Base-by-base conservation (phyloP, 306 rosid species). In the Prunus mongolica region DNA sequence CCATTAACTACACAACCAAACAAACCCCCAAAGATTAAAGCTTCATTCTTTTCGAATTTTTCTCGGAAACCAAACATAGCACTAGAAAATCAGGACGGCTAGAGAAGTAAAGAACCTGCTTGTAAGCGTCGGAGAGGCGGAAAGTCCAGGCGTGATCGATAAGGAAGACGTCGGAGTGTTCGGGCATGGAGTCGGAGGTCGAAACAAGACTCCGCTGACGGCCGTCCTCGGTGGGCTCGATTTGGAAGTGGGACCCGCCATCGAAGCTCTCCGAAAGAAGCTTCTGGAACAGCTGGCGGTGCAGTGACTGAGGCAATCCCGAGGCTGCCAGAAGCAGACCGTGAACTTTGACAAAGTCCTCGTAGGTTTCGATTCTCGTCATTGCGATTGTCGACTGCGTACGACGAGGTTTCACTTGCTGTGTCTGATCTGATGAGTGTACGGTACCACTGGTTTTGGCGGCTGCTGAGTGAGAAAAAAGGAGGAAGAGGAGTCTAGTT, bases 111-210 rank as follows among this genome's bases (percentile, higher is more conserved):
- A 20, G 71, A 65, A 93, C 98, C 97, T 94, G 97, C 38, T 85
- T 85, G 87, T 83, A 87, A 57, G 97, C 95, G 80, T 89, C 97
- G 52, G 96, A 78, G 73, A 92, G 98, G 75, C 98, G 89, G 85
- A 94, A 94, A 75, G 97, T 94, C 97, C 98, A 94, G 15, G 98
- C 98, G 72, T 92, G 98, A 78, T 94, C 98, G 76, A 94, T 51
- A 61, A 94, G 95, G 84, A 94, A 94, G 65, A 91, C 93, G 56
- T 87, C 22, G 62, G 97, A 91, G 49, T 89, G 46, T 81, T 61
- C 79, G 4, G 79, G 25, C 89, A 94, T 87, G 57, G 73, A 84
- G 16, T 86, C 91, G 1, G 91, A 84, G 65, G 89, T 90, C 25
- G 90, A 83, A 14, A 87, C 62, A 62, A 94, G 98, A 24, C 88